phyloP scores from a whole-genome alignment of 495 filamentous ascomycete species.

The Aspergillus funiculosus region DNA sequence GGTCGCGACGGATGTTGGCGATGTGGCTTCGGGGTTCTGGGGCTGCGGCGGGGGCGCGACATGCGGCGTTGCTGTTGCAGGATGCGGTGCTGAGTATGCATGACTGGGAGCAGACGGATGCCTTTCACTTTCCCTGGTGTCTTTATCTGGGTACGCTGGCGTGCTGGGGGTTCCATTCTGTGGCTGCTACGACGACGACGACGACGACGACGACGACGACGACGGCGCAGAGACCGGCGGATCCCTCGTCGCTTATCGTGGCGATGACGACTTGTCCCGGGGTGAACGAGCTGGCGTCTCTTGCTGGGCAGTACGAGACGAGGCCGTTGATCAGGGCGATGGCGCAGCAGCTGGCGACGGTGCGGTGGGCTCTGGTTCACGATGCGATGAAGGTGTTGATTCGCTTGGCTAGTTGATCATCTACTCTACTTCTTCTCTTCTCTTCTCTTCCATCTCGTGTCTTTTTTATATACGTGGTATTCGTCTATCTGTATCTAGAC shows the following conservation, averaged over 20 bases:
- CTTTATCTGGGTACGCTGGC: slow-evolving; percentile 50
- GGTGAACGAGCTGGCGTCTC: slow-evolving; percentile 20
- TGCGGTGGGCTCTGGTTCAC: slow-evolving; percentile 53
- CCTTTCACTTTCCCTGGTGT: slow-evolving; percentile 54
- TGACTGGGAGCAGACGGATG: slow-evolving; percentile 45
- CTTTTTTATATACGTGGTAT: too few relatives aligned
- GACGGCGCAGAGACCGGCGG: slow-evolving; percentile 14
- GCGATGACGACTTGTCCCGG: slow-evolving; percentile 32
- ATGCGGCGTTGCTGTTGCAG: slow-evolving; percentile 43
- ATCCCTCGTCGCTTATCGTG: slow-evolving; percentile 33
- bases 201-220: not conserved
- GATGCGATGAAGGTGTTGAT: slow-evolving; percentile 50
- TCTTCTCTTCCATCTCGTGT: not conserved
- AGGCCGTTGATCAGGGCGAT: slow-evolving; percentile 40
- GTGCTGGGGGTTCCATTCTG: slow-evolving; percentile 47
- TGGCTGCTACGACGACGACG: slow-evolving; percentile 5
- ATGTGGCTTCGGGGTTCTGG: slow-evolving; percentile 33
- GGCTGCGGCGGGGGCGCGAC: slow-evolving; percentile 34
- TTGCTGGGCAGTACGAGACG: slow-evolving; percentile 31
- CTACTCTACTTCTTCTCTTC: not conserved
- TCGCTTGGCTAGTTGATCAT: slow-evolving; percentile 11
- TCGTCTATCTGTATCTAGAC: not conserved
- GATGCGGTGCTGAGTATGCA: slow-evolving; percentile 42
- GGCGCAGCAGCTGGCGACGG: slow-evolving; percentile 46
- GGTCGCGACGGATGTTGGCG: slow-evolving; percentile 39